These are phyloP conservation scores for Fusarium torreyae DNA, from an alignment of 2,329 filamentous ascomycete genomes.

Conservation along the genomic window DNA sequence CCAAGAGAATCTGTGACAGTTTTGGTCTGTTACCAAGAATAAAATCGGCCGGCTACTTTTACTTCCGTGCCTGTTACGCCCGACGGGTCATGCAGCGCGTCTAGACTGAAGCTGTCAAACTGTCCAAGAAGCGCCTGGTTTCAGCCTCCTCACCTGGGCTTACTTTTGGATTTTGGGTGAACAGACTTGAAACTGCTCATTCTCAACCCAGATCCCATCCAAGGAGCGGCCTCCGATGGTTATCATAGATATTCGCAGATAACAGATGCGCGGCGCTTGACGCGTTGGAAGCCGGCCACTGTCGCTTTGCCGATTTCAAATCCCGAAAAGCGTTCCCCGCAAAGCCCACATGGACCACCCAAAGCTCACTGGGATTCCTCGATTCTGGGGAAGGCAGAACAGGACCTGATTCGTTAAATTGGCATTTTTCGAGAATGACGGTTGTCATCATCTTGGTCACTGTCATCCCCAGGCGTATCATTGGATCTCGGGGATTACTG, in stretches of 20 bases:
- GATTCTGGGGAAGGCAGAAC: constrained; percentile 12
- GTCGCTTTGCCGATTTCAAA: constrained; percentile 36
- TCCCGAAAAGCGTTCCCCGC: constrained; percentile 31
- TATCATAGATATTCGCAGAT: no score
- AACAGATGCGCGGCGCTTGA: background rate
- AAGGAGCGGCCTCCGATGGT: no score
- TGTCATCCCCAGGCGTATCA: background rate
- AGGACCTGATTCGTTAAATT: constrained; percentile 18
- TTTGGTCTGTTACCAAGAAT: background rate
- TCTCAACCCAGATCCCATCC: background rate
- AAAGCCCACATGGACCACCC: constrained; percentile 3
- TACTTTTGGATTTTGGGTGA: background rate
- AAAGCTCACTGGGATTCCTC: background rate
- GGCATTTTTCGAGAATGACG: background rate
- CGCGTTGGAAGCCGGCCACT: constrained; percentile 13
- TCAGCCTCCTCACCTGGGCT: constrained; percentile 10
- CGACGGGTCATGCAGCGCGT: background rate
- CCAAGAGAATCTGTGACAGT: constrained; percentile 13
- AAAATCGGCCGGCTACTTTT: constrained; percentile 27
- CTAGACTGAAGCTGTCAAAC: background rate
- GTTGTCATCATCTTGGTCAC: background rate
- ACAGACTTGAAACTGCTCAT: background rate
- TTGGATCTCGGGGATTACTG: constrained; percentile 16
- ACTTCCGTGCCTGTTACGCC: constrained; percentile 22
- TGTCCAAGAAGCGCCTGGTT: constrained; percentile 14